Evolutionary conservation across 768 basidiomycete genomes (phyloP).

Genomic region (Baorangia bicolor): DNA sequence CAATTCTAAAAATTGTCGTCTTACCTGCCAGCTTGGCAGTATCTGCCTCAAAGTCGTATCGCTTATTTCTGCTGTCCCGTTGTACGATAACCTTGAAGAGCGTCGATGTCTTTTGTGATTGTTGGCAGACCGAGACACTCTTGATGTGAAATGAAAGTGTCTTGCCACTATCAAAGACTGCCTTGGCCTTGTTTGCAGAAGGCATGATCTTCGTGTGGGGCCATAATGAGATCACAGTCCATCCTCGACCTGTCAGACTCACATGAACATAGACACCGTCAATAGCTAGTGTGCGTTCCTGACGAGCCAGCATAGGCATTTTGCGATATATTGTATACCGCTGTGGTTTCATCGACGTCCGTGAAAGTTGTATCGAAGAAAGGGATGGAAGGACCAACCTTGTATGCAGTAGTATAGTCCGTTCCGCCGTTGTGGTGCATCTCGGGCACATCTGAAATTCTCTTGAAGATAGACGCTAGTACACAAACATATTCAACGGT

Average conservation of each 20-base stretch:
- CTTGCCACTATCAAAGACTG: slow-evolving; percentile 85
- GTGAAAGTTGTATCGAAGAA: not conserved
- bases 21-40: slow-evolving; percentile 74
- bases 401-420: slow-evolving; percentile 85
- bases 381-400: slow-evolving; percentile 43
- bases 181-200: slow-evolving; percentile 70
- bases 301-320: slow-evolving; percentile 90
- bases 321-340: slow-evolving; percentile 93
- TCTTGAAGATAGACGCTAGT: slow-evolving; percentile 90
- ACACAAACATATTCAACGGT: not conserved
- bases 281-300: slow-evolving; percentile 88
- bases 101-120: slow-evolving; percentile 75
- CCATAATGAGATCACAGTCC: slow-evolving; percentile 5
- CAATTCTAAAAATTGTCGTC: slow-evolving; percentile 20
- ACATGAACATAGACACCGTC: slow-evolving; percentile 95
- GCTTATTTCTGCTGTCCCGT: slow-evolving; percentile 72
- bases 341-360: slow-evolving; percentile 37
- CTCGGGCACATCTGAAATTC: slow-evolving; percentile 67
- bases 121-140: slow-evolving; percentile 79
- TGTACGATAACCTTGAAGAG: slow-evolving; percentile 89
- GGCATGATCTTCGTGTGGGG: slow-evolving; percentile 73
- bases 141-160: slow-evolving; percentile 93
- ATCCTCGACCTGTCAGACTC: slow-evolving; percentile 19
- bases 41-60: slow-evolving; percentile 98
- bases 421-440: slow-evolving; percentile 57